Percentiles rank a stretch among this genome's conserved stretches.
Evolutionary conservation across 805 yeast species (phyloP).

Genomic region (Nakazawaea ishiwadae): DNA sequence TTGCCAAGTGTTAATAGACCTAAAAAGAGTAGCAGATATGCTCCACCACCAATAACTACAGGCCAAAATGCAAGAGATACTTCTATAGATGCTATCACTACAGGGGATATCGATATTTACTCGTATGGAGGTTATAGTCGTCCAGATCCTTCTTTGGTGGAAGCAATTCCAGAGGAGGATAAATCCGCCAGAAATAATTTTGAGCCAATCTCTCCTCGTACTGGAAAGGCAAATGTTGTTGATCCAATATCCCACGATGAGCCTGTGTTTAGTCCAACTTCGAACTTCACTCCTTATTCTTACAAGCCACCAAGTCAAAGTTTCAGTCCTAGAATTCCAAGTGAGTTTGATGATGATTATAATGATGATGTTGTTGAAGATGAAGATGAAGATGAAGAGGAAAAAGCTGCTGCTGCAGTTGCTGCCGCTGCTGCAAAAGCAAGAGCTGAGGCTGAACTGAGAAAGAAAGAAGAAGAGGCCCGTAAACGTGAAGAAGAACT

Average conservation of each 20-base stretch:
- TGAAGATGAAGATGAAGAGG: constrained; percentile 35
- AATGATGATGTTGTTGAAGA: constrained; percentile 42
- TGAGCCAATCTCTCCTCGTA: no score
- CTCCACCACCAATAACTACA: constrained; percentile 3
- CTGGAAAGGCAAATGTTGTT: no score
- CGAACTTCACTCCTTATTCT: neutral
- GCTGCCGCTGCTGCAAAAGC: constrained; percentile 16
- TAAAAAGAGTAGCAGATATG: constrained; percentile 10
- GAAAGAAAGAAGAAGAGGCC: constrained; percentile 18
- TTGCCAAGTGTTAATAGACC: neutral
- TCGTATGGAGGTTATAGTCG: constrained; percentile 8
- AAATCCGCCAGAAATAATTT: neutral
- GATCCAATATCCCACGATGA: no score
- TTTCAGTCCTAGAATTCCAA: constrained; percentile 3
- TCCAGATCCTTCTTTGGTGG: neutral
- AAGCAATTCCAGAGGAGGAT: neutral
- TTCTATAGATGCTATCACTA: neutral
- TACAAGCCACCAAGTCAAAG: neutral
- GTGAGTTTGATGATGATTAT: constrained; percentile 32
- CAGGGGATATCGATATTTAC: constrained; percentile 8
- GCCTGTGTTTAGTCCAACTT: neutral
- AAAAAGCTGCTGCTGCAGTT: constrained; percentile 19
- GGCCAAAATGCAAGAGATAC: neutral
- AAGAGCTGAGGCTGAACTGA: constrained; percentile 1
- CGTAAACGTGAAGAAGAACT: constrained; percentile 12